phyloP scores from a whole-genome alignment of 2,329 filamentous ascomycete genomes.

The Aspergillus jensenii region DNA sequence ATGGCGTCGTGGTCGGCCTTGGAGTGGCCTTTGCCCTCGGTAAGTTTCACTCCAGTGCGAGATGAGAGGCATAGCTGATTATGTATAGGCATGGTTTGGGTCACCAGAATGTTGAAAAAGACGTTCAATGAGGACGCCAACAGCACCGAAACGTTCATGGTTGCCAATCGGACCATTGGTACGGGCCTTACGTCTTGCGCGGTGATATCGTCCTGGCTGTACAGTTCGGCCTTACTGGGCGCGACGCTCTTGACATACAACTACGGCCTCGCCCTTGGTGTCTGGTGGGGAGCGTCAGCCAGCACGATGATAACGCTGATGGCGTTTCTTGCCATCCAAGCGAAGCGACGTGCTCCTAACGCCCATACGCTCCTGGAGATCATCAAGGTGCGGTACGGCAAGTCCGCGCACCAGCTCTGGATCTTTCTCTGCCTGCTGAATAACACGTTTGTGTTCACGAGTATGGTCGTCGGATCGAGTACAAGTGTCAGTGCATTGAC shows the following conservation, averaged over 20 bases:
- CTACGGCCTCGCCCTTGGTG: neutral
- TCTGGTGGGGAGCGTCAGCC: slow-evolving; percentile 5
- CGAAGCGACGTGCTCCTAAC: neutral
- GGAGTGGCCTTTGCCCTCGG: slow-evolving; percentile 1
- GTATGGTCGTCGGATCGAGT: slow-evolving; percentile 1
- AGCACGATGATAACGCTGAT: slow-evolving; percentile 2
- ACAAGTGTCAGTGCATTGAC: slow-evolving; percentile 1
- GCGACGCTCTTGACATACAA: neutral
- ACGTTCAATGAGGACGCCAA: too few species aligned
- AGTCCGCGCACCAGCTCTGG: neutral
- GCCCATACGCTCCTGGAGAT: neutral
- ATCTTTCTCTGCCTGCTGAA: slow-evolving; percentile 1
- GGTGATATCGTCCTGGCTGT: slow-evolving; percentile 2
- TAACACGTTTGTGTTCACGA: slow-evolving; percentile 1
- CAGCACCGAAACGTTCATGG: neutral
- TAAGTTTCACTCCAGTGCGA: too few species aligned
- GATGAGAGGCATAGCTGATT: too few species aligned
- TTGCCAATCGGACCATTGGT: neutral
- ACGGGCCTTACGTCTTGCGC: neutral
- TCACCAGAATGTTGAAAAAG: too few species aligned
- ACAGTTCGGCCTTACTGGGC: slow-evolving; percentile 1
- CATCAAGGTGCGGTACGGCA: neutral
- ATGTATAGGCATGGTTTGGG: too few species aligned
- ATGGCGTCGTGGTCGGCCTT: slow-evolving; percentile 6
- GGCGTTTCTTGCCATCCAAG: too few species aligned